Evolutionary conservation across 345 rosid species (phyloP).

Genomic region (Garcia nutans): DNA sequence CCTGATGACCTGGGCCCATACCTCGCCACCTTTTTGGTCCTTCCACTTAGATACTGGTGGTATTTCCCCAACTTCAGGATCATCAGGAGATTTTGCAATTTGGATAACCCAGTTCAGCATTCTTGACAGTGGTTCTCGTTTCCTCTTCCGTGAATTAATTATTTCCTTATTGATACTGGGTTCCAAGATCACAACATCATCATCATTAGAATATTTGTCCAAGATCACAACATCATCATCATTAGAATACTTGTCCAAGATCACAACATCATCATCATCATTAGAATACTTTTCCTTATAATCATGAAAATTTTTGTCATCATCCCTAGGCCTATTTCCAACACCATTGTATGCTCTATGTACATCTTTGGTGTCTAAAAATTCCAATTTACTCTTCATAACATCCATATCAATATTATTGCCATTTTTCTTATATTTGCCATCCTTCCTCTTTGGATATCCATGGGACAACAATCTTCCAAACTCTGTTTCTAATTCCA

Average conservation of each 20-base stretch:
- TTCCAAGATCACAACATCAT: conserved; percentile 16
- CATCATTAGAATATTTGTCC: background rate
- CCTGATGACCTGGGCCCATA: conserved; percentile 48
- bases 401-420: conserved; percentile 4
- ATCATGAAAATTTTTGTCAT: conserved; percentile 17
- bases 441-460: conserved; percentile 19
- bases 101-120: conserved; percentile 65
- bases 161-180: conserved; percentile 18
- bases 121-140: conserved; percentile 38
- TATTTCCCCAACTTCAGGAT: conserved; percentile 44
- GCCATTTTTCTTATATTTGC: conserved; percentile 19
- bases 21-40: conserved; percentile 28
- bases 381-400: conserved; percentile 17
- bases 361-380: conserved; percentile 18
- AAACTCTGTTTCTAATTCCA: conserved; percentile 48
- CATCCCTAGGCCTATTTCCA: conserved; percentile 23
- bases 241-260: no score
- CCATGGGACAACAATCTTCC: conserved; percentile 39
- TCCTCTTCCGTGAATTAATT: conserved; percentile 37
- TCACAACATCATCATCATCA: conserved; percentile 14
- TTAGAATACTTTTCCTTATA: conserved; percentile 4
- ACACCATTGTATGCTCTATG: conserved; percentile 13
- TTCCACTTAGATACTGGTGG: conserved; percentile 48
- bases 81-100: conserved; percentile 48
- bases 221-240: conserved; percentile 10